phyloP scores from a whole-genome alignment of 2,329 filamentous ascomycete species.

The Septoria petroselini region DNA sequence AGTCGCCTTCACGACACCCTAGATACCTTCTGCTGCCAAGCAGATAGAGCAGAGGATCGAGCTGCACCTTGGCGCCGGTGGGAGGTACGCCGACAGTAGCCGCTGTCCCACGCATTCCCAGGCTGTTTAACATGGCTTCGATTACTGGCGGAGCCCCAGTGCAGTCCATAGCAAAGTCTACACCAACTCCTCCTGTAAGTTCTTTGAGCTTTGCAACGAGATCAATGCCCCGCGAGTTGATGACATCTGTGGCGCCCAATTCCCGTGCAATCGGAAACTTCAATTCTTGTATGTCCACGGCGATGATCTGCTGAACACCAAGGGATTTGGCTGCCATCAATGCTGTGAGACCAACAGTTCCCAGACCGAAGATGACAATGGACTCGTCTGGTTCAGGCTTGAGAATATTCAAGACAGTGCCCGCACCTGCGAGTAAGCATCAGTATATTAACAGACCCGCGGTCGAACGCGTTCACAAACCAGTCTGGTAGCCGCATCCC shows the following conservation, averaged over 20 bases:
- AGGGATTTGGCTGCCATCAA: slow-evolving; percentile 26
- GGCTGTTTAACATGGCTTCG: slow-evolving; percentile 21
- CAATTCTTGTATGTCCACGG: slow-evolving; percentile 25
- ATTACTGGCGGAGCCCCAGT: slow-evolving; percentile 24
- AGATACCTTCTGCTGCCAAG: slow-evolving; percentile 19
- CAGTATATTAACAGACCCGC: too few species aligned
- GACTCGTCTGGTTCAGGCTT: too few species aligned
- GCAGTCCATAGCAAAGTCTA: slow-evolving; percentile 23
- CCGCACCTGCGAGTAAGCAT: too few species aligned
- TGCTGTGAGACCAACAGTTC: slow-evolving; percentile 25
- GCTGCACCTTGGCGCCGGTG: slow-evolving; percentile 20
- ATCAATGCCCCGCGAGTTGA: slow-evolving; percentile 18
- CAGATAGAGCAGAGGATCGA: slow-evolving; percentile 20
- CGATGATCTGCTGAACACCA: slow-evolving; percentile 24
- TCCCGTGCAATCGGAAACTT: slow-evolving; percentile 24
- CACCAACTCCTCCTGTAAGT: slow-evolving; percentile 16
- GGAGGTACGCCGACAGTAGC: slow-evolving; percentile 25
- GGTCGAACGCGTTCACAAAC: too few species aligned
- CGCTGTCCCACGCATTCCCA: slow-evolving; percentile 23
- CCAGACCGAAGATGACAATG: too few species aligned
- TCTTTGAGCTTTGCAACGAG: slow-evolving; percentile 21
- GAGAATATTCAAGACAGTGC: too few species aligned
- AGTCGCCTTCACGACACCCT: slow-evolving; percentile 22
- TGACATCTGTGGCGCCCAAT: slow-evolving; percentile 19
- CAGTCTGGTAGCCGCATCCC: too few species aligned